Evolutionary conservation across 345 rosid genomes (phyloP), one percentile per base, ranked within the genome.

Genomic region (Lumnitzera littorea): DNA sequence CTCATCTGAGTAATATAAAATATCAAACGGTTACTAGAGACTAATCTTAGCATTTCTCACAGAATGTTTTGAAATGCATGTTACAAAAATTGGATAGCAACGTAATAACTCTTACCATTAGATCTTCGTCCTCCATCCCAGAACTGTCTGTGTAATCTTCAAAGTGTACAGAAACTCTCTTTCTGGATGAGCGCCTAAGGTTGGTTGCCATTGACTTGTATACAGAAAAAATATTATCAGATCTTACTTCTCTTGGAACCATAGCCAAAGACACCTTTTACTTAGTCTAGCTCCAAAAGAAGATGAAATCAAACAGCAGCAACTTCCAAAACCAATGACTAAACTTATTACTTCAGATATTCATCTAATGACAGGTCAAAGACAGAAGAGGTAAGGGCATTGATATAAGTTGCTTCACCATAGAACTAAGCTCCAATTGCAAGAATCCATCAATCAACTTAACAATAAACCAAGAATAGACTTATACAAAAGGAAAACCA

Each of bases 121-220:
- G 63, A 68, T 87, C 97, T 74, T 80, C 96, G 74, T 91, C 99
- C 73, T 87, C 97, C 66, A 88, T 84, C 65, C 97, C 99, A 48
- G 97, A 95, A 80, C 91, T 88, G 67, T 84, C 88, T 13, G 91
- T 85, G 72, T 79, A 95, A 72, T 65, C 95, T 50, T 85, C 95
- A 60, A 88, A 96, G 65, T 79, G 82, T 66, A 85, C 92, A 58
- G 96, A 73, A 62, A 82, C 51, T 77, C 96, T 88, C 82, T 82
- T 88, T 75, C 99, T 76, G 23, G 96, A 83, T 50, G 99, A 95
- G 55, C 97, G 99, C 53, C 99, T 91, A 61, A 95, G 96, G 70
- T 95, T 91, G 56, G 87, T 64, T 57, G 89, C 61, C 46, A 76
- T 74, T 60, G 89, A 75, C 99, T 95, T 83, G 69, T 59, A 66